Evolutionary conservation across 1,139 yeast genomes (phyloP).

Genomic region (Lodderomyces theae): DNA sequence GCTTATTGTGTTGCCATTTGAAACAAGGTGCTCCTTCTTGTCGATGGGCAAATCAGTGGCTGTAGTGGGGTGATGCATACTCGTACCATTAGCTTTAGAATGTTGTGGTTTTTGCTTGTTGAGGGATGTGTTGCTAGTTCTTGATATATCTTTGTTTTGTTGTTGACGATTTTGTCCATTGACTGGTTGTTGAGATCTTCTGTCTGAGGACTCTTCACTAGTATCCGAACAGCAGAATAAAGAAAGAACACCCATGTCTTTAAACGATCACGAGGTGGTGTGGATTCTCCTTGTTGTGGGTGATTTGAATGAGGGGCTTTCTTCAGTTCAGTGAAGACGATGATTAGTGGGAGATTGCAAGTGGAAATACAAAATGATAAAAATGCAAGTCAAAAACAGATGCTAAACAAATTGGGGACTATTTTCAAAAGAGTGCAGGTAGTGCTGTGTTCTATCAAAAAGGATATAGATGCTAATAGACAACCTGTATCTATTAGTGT

Average conservation of each 20-base stretch:
- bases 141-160: background rate
- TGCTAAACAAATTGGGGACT: too few relatives aligned
- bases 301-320: background rate
- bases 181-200: slow-evolving; percentile 15
- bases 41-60: background rate
- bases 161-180: slow-evolving; percentile 5
- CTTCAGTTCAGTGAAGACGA: too few relatives aligned
- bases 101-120: background rate
- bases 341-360: too few relatives aligned
- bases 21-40: background rate
- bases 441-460: too few relatives aligned
- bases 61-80: background rate
- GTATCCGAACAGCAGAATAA: slow-evolving; percentile 41
- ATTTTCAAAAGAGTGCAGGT: too few relatives aligned
- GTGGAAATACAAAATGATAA: too few relatives aligned
- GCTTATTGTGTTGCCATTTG: slow-evolving; percentile 31
- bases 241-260: slow-evolving; percentile 26
- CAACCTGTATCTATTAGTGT: slow-evolving; percentile 2
- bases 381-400: too few relatives aligned
- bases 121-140: background rate
- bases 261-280: background rate
- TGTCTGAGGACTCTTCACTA: slow-evolving; percentile 35
- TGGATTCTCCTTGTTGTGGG: background rate
- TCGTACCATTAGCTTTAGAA: background rate
- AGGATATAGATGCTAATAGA: background rate